Conservation (phyloP, 495 filamentous ascomycete species). For the Neurospora sp. region DNA sequence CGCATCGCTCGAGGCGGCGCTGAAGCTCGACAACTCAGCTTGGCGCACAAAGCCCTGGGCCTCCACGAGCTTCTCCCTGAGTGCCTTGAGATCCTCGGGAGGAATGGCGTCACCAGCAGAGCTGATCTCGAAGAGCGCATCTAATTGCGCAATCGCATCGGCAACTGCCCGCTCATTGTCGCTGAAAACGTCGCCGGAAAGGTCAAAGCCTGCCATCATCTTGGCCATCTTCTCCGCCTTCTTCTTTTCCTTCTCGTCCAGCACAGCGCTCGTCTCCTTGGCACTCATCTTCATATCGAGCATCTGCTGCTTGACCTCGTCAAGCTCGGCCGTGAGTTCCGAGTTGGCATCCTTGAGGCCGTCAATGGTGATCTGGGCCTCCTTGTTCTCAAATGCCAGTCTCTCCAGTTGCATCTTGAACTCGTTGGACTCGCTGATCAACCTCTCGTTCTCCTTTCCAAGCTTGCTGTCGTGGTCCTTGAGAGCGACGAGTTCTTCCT, state of each 20-base stretch:
- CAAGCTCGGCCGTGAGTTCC: constrained; percentile 81
- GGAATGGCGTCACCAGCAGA: constrained; percentile 67
- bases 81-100: constrained; percentile 66
- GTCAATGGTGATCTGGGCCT: constrained; percentile 92
- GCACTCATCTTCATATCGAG: constrained; percentile 91
- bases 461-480: constrained; percentile 75
- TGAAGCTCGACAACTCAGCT: constrained; percentile 69
- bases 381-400: constrained; percentile 90
- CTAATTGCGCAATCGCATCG: constrained; percentile 69
- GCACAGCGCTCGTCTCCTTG: constrained; percentile 75
- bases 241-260: constrained; percentile 96
- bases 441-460: constrained; percentile 76
- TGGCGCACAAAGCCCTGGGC: constrained; percentile 88
- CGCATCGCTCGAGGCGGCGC: constrained; percentile 45
- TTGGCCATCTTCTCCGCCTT: constrained; percentile 98
- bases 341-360: constrained; percentile 89
- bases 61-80: constrained; percentile 71
- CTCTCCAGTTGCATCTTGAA: constrained; percentile 93
- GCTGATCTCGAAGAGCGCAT: constrained; percentile 66
- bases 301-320: constrained; percentile 94
- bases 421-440: constrained; percentile 77
- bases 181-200: constrained; percentile 81
- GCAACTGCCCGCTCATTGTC: constrained; percentile 80
- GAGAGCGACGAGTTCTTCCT: constrained; percentile 69
- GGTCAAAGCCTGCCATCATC: constrained; percentile 98